Evolutionary conservation across 768 basidiomycete genomes (phyloP), one percentile per base, ranked within the genome.

Genomic region (Boletus reticuloceps): DNA sequence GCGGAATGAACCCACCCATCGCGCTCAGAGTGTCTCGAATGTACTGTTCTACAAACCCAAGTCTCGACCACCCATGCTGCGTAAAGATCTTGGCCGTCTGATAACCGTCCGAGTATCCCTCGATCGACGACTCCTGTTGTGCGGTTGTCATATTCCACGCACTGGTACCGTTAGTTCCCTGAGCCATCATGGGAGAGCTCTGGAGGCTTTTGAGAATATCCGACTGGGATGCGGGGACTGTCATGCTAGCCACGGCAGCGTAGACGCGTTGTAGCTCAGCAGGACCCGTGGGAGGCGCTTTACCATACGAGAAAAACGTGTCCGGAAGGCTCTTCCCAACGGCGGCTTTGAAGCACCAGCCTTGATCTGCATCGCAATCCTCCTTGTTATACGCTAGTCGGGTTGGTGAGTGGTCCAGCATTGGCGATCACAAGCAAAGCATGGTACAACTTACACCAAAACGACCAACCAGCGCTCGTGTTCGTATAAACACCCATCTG

Each of bases 271-370:
- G 68, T 12, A 70, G 56, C 29, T 60, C 59, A 3, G 55, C 50
- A 4, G 64, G 47, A 50, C 67, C 65, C 7, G 59, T 53, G 7
- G 64, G 52, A 3, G 64, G 60, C 17, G 66, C 56, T 52, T 64
- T 59, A 36, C 73, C 73, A 65, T 81, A 86, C 0, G 80, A 75
- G 64, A 77, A 84, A 69, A 90, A 89, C 11, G 74, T 78, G 5
- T 71, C 58, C 0, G 87, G 86, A 6, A 89, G 76, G 38, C 69
- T 76, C 13, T 73, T 79, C 10, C 81, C 82, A 29, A 87, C 80
- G 0, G 82, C 82, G 4, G 75, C 68, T 50, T 75, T 80, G 75
- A 89, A 88, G 62, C 87, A 89, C 88, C 87, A 89, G 9, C 80
- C 85, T 13, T 75, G 74, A 54, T 87, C 84, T 19, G 72, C 66